Conservation (phyloP, 2,329 filamentous ascomycete species). For the Colletotrichum tanaceti region DNA sequence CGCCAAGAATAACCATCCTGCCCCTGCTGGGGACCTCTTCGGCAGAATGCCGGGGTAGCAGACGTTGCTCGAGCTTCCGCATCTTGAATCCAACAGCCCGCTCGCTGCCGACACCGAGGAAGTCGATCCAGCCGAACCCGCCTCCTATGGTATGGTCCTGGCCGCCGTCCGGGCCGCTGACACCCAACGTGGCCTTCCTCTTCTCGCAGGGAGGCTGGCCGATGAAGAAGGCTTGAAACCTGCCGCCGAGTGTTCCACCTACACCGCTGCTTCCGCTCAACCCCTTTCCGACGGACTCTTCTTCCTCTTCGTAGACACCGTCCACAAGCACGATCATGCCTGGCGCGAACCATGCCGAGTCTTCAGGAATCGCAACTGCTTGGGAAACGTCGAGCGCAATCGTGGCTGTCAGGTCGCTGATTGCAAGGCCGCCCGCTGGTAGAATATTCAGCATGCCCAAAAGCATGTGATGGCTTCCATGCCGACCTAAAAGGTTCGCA, state of each 20-base stretch:
- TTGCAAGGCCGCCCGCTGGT: conserved; percentile 82
- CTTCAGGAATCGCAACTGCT: conserved; percentile 83
- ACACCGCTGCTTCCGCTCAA: conserved; percentile 84
- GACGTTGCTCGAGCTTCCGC: conserved; percentile 79
- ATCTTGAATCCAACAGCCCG: conserved; percentile 85
- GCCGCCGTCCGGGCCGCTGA: conserved; percentile 69
- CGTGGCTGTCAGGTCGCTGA: conserved; percentile 89
- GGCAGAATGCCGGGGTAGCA: conserved; percentile 62
- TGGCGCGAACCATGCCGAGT: conserved; percentile 91
- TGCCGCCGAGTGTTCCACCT: conserved; percentile 90
- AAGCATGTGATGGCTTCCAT: conserved; percentile 85
- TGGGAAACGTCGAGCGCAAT: conserved; percentile 86
- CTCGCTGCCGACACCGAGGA: conserved; percentile 90
- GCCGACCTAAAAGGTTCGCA: conserved; percentile 78
- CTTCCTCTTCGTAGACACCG: conserved; percentile 96
- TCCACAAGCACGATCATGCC: conserved; percentile 97
- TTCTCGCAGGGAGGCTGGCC: conserved; percentile 93
- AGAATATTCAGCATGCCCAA: conserved; percentile 84
- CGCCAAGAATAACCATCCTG: conserved; percentile 81
- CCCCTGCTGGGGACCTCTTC: conserved; percentile 56
- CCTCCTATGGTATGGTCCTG: conserved; percentile 74
- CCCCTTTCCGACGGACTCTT: conserved; percentile 74
- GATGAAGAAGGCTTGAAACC: conserved; percentile 89
- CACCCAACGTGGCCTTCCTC: conserved; percentile 81
- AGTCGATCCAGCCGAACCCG: conserved; percentile 97